Conservation (phyloP, 2,329 filamentous ascomycete genomes). For the Thelonectria rubi region DNA sequence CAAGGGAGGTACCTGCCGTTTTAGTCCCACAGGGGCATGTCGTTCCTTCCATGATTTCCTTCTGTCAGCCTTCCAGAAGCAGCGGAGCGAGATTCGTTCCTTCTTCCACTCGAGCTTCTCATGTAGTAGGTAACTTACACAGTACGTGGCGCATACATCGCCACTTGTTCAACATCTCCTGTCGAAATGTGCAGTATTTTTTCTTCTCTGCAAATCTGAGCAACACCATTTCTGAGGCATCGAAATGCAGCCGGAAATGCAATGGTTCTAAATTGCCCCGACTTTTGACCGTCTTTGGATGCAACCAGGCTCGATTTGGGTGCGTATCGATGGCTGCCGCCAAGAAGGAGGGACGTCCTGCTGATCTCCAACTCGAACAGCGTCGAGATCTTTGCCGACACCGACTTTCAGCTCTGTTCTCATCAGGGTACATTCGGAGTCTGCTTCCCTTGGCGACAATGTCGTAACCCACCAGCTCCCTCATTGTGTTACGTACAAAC, state of each 20-base stretch:
- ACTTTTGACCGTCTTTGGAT: not conserved
- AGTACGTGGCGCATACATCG: slow-evolving; percentile 3
- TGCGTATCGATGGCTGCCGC: not conserved
- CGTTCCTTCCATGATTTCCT: slow-evolving; percentile 2
- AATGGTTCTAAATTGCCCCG: not conserved
- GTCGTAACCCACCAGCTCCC: slow-evolving; percentile 1
- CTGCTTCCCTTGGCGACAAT: not conserved
- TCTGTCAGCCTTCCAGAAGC: slow-evolving; percentile 20
- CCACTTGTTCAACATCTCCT: not conserved
- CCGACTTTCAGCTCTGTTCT: not conserved
- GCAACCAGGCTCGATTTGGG: not conserved
- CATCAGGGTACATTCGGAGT: not conserved
- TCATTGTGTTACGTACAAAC: slow-evolving; percentile 22
- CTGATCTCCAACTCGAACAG: not conserved
- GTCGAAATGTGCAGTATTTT: not conserved
- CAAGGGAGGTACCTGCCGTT: slow-evolving; percentile 9
- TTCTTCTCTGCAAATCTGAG: not conserved
- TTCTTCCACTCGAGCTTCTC: slow-evolving; percentile 23
- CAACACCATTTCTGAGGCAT: not conserved
- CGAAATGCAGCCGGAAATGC: not conserved
- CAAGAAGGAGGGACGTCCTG: not conserved
- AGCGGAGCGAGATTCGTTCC: slow-evolving; percentile 13
- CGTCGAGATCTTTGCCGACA: not conserved
- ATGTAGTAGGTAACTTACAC: slow-evolving; percentile 13
- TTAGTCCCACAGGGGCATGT: slow-evolving; percentile 8